Evolutionary conservation across 441 rosid species (phyloP), one percentile per base, ranked within the genome.

Genomic region (Arabidopsis hybrid): DNA sequence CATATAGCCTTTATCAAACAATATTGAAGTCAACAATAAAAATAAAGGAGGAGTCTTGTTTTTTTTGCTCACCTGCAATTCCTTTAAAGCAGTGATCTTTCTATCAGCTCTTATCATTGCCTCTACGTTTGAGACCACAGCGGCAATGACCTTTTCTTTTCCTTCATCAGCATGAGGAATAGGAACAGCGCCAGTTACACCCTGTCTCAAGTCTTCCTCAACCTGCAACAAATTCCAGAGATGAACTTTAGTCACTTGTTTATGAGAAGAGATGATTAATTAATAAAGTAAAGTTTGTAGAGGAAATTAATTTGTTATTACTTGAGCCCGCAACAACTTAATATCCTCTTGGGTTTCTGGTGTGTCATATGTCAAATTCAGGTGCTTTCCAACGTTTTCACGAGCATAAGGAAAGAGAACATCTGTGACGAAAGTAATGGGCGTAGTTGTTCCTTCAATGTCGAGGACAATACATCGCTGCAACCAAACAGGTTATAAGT

Each of bases 401-500:
- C 87, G 85, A 64, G 98, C 97, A 85, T 88, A 95, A 5, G 98
- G 99, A 82, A 87, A 93, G 67, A 93, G 96, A 67, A 95, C 85
- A 63, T 95, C 99, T 4, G 87, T 77, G 74, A 93, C 99, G 69
- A 91, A 95, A 42, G 97, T 84, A 82, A 95, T 95, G 47, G 99
- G 98, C 7, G 98, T 91, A 1, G 98, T 93, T 77, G 95, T 95
- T 73, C 99, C 99, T 85, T 93, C 99, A 49, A 93, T 93, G 83
- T 93, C 98, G 31, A 95, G 97, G 80, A 95, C 86, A 81, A 95
- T 72, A 83, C 86, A 95, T 63, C 76, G 79, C 98, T 93, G 91
- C 82, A 71, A 77, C 75, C 80, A 75, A 78, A 83, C 16, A 70
- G 42, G 43, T 60, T 56, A 67, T 60, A 61, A 42, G 60, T 21